Base-by-base conservation (phyloP, 768 basidiomycete genomes). In the Polyporus arcularius region DNA sequence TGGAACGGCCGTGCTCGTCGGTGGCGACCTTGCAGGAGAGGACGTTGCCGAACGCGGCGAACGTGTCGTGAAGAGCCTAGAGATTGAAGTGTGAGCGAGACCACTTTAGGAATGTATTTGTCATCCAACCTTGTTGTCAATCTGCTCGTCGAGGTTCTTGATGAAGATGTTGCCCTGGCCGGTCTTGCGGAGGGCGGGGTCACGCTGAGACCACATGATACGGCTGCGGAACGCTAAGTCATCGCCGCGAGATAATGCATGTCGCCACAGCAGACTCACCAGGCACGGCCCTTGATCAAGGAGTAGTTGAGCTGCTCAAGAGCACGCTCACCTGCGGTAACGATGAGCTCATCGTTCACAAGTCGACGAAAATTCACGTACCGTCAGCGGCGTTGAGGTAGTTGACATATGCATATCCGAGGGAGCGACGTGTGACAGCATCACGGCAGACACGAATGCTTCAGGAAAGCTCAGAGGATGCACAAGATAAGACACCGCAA, bases 201-300 rank as follows among this genome's bases (percentile, higher is more conserved):
- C 97, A 75, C 97, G 93, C 85, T 98, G 97, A 72, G 96, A 98
- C 96, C 97, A 98, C 97, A 99, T 99, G 84, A 99, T 99, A 71
- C 97, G 94, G 82, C 92, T 94, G 67, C 38, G n/a, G n/a, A 52
- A 40, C 39, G 26, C 45, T 60, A 51, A 18, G 42, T 43, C 31
- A 16, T 39, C 30, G 28, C 18, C 15, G 40, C 41, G 26, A 26
- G 21, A 47, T 30, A 52, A 4, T 8, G 3, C 18, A 18, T 31
- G 26, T 48, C 40, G 21, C 16, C 6, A 16, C n/a, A 54, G 55
- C 26, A 28, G n/a, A 46, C 82, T 67, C 70, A 92, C 92, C 97
- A 99, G 65, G 97, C 90, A 71, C 94, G 91, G 77, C 90, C 90
- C 84, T 98, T 98, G 81, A 99, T 98, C 74, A 96, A 79, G 67